Evolutionary conservation across 2,329 filamentous ascomycete species (phyloP).

Genomic region (Cryphonectria parasitica): DNA sequence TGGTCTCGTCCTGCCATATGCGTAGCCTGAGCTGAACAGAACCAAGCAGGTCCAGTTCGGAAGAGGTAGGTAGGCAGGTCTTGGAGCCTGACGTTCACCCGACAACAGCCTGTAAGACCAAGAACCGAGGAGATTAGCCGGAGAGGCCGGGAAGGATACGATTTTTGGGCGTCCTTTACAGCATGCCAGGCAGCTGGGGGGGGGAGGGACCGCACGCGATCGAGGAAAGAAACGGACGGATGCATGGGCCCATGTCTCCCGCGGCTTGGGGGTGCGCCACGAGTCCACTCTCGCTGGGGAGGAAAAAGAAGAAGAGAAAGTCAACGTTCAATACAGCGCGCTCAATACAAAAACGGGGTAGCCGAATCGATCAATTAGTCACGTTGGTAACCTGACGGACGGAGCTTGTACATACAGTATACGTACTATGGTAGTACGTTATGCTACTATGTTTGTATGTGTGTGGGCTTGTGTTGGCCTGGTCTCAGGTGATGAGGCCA

Average conservation of each 20-base stretch:
- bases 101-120: slow-evolving; percentile 1
- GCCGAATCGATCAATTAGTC: background rate
- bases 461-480: background rate
- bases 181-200: background rate
- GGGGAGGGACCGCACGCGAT: background rate
- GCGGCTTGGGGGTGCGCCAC: background rate
- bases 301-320: background rate
- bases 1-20: background rate
- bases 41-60: background rate
- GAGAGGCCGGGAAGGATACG: background rate
- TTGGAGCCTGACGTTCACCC: too few species aligned
- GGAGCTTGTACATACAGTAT: background rate
- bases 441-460: background rate
- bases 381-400: background rate
- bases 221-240: background rate
- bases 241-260: slow-evolving; percentile 7
- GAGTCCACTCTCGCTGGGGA: background rate
- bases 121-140: slow-evolving; percentile 7
- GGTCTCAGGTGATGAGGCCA: slow-evolving; percentile 5
- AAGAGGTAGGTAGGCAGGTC: background rate
- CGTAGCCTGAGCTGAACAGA: background rate
- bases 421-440: background rate
- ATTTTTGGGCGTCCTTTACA: background rate
- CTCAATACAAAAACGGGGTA: background rate
- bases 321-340: background rate